Evolutionary conservation across 352 stramenopile species (phyloP), one percentile per base, ranked within the genome.

Genomic region (Globisporangium recalcitrans): DNA sequence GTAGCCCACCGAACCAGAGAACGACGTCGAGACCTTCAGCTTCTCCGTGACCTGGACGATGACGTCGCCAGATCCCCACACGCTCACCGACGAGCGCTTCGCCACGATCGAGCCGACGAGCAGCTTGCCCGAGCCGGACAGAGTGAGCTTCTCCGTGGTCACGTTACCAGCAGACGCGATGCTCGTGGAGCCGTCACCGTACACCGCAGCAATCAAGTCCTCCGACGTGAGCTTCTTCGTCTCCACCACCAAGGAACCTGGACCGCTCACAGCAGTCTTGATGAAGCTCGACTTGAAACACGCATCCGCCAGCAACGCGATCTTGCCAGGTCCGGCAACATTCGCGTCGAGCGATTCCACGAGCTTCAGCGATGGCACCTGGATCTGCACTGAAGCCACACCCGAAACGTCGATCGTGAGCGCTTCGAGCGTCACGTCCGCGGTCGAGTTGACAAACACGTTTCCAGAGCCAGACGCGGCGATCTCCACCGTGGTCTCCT

Each of bases 61-160:
- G 2, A 68, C 71, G 60, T 77, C 53, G 19, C 77, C 77, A 38
- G 57, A 69, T 40, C 77, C 77, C 10, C 76, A 49, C 14, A 86
- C 68, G n/a, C 49, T 73, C n/a, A 86, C 62, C 26, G 73, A 63
- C 5, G 74, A 69, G 48, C 72, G 62, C 16, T 75, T 71, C 38
- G 70, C 75, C n/a, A 69, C 70, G 36, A 82, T 74, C 4, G 75
- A 80, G 21, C 62, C 77, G 1, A 73, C 36, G 19, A 74, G 68
- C 49, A 86, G 60, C 32, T 68, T 63, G 10, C 77, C 80, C 27
- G 77, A 69, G 9, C 80, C 80, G 6, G 78, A 74, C 49, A 87
- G 27, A 54, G 69, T 74, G 40, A 89, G 29, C 34, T 72, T 77
- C 64, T 87, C 66, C 52, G 80, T 78, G 19, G 77, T 61, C 1